These are phyloP conservation scores for Citrus cavaleriei DNA, from an alignment of 345 rosid species.

Conservation along the genomic window DNA sequence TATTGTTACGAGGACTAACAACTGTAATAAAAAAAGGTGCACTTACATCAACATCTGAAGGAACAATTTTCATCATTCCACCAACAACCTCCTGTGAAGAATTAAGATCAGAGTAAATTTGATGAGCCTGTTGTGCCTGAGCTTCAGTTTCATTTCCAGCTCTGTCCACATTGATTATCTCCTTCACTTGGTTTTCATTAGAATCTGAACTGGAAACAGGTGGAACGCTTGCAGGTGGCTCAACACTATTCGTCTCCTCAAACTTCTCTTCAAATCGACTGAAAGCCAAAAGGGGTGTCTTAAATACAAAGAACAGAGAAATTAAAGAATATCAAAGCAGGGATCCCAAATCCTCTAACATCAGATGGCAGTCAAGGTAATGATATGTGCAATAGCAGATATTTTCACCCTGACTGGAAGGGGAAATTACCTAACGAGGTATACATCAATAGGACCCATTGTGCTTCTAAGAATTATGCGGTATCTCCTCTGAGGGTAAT, in stretches of 20 bases:
- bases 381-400: not conserved
- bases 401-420: not conserved
- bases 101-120: slow-evolving; percentile 45
- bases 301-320: slow-evolving; percentile 6
- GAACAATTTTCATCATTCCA: slow-evolving; percentile 88
- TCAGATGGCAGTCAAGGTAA: not conserved
- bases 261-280: slow-evolving; percentile 93
- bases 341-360: not conserved
- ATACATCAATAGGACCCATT: slow-evolving; percentile 97
- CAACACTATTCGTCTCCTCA: slow-evolving; percentile 67
- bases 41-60: slow-evolving; percentile 83
- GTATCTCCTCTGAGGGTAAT: slow-evolving; percentile 78
- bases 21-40: not conserved
- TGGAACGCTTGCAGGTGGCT: slow-evolving; percentile 41
- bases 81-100: slow-evolving; percentile 71
- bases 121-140: slow-evolving; percentile 39
- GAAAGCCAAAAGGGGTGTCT: slow-evolving; percentile 12
- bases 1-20: not conserved
- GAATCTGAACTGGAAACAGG: slow-evolving; percentile 62
- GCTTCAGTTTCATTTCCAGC: slow-evolving; percentile 37
- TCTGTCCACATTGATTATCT: slow-evolving; percentile 32
- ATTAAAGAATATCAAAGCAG: not conserved
- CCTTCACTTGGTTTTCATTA: slow-evolving; percentile 47
- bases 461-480: slow-evolving; percentile 92
- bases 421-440: slow-evolving; percentile 71